A percentile compares a stretch with the other conserved stretches of the same genome.
Evolutionary conservation across 2,329 filamentous ascomycete species (phyloP).

Genomic region (Dothidotthia symphoricarpi): DNA sequence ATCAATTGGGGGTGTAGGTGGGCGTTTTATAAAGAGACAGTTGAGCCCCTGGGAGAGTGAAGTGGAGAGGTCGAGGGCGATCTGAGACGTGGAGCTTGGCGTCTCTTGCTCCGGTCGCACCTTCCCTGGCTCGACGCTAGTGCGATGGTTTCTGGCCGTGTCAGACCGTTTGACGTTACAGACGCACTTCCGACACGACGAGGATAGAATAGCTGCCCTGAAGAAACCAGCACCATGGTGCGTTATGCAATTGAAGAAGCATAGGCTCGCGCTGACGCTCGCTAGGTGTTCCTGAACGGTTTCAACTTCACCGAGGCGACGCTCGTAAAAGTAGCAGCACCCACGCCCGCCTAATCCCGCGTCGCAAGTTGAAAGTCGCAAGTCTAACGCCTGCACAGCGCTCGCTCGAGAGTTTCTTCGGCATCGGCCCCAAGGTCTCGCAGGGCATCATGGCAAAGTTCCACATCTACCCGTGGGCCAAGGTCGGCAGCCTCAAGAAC

Average conservation of each 20-base stretch:
- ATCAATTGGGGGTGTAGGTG: conserved; percentile 18
- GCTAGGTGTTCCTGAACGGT: conserved; percentile 78
- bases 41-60: conserved; percentile 15
- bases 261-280: conserved; percentile 11
- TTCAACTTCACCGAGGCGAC: conserved; percentile 80
- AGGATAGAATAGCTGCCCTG: conserved; percentile 9
- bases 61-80: conserved; percentile 11
- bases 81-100: conserved; percentile 37
- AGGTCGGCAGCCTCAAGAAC: conserved; percentile 70
- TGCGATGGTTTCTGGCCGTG: conserved; percentile 6
- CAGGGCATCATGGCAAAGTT: conserved; percentile 80
- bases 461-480: conserved; percentile 80
- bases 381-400: conserved; percentile 48
- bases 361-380: conserved; percentile 1
- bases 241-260: conserved; percentile 3
- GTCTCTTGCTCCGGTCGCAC: conserved; percentile 15
- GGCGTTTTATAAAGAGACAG: conserved; percentile 26
- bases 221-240: conserved; percentile 28
- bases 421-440: conserved; percentile 45
- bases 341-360: conserved; percentile 35
- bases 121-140: conserved; percentile 10
- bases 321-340: conserved; percentile 70
- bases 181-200: conserved; percentile 17
- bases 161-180: conserved; percentile 14
- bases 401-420: conserved; percentile 58